Evolutionary conservation across 2,329 filamentous ascomycete species (phyloP), one percentile per base, ranked within the genome.

Genomic region (Purpureocillium lavendulum): DNA sequence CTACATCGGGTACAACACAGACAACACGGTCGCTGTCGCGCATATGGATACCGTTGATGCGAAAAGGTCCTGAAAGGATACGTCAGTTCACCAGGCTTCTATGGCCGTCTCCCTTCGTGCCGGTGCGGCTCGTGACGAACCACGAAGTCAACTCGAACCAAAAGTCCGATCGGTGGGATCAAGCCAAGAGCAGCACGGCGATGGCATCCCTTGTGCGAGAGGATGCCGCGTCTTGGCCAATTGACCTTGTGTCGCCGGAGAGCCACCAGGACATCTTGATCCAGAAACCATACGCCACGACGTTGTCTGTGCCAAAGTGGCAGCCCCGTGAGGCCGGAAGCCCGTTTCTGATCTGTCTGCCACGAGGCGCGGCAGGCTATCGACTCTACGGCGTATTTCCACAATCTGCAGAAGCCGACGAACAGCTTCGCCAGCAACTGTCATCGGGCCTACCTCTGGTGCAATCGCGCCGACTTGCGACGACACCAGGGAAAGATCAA

Each of bases 301-400:
- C 33, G 7, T 14, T 44, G 5, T 15, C 28, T 21, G 30, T 38
- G 7, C 36, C 40, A 13, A 15, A 30, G 12, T 42, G 36, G 36
- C 39, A 42, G 13, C 36, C 40, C n/a, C 35, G 35, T 12, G 35
- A 38, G 14, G 35, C 40, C 14, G 40, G 15, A 10, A 38, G 35
- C 30, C 40, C 39, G 3, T 44, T 44, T 14, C 15, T 44, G 8
- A 14, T 42, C 4, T 44, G 42, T 11, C 41, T 42, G n/a, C 39
- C 42, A 12, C 39, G 39, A 13, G 42, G 33, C 12, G 33, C 36
- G 7, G 14, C 30, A 2, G 30, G 31, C 30, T 42, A 44, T 30
- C 39, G 39, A 8, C 29, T 41, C 3, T 41, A 40, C 4, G 36
- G 36, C 8, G 39, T 44, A 21, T 44, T 38, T n/a, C 21, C 21